These are phyloP conservation scores for Spergularia bocconei DNA, from an alignment of 148 eudicot genomes.

Conservation along the genomic window DNA sequence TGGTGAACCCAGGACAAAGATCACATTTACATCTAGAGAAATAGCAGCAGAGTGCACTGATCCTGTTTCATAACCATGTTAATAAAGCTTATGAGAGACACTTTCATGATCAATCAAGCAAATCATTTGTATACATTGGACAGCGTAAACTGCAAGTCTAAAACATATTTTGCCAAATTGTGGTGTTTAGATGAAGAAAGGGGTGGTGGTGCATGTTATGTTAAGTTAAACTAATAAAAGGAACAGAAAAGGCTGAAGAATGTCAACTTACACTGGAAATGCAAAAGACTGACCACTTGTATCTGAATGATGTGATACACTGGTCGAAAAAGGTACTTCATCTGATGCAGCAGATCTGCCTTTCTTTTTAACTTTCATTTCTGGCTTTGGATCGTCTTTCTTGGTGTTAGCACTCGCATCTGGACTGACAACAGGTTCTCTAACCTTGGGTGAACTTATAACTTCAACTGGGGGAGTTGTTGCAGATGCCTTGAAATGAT, in stretches of 20 bases:
- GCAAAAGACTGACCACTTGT: slow-evolving; percentile 61
- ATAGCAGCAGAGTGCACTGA: too few relatives aligned
- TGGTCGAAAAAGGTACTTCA: slow-evolving; percentile 26
- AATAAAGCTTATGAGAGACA: too few relatives aligned
- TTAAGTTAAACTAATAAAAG: not conserved
- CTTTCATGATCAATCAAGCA: too few relatives aligned
- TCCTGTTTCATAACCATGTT: too few relatives aligned
- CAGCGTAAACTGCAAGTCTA: too few relatives aligned
- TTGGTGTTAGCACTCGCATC: slow-evolving; percentile 22
- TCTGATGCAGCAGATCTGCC: slow-evolving; percentile 24
- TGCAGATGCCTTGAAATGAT: slow-evolving; percentile 26
- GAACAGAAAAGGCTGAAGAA: not conserved
- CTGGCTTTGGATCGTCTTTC: slow-evolving; percentile 26
- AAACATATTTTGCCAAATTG: too few relatives aligned
- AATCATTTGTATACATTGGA: too few relatives aligned
- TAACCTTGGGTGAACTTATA: slow-evolving; percentile 12
- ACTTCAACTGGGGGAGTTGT: slow-evolving; percentile 2
- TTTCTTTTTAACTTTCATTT: slow-evolving; percentile 14
- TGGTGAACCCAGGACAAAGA: too few relatives aligned
- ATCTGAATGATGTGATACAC: slow-evolving; percentile 38
- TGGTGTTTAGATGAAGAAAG: too few relatives aligned
- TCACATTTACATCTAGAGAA: too few relatives aligned
- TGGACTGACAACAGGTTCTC: not conserved
- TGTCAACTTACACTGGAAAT: slow-evolving; percentile 65
- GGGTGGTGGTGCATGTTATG: not conserved